Evolutionary conservation across 2,329 filamentous ascomycete genomes (phyloP).

Genomic region (Aspergillus unguis): DNA sequence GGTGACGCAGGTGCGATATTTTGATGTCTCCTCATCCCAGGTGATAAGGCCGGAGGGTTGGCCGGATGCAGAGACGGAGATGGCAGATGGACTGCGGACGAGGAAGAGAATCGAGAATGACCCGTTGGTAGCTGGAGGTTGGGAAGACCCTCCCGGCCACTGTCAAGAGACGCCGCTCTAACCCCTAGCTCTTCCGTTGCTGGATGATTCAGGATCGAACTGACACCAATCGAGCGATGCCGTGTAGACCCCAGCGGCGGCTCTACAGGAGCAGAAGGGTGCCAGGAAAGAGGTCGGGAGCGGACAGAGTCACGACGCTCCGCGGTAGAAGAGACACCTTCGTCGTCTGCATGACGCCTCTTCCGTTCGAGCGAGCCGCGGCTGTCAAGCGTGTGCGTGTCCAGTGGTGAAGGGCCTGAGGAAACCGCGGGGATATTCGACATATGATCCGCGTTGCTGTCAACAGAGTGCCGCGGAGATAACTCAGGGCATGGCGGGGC

Average conservation of each 20-base stretch:
- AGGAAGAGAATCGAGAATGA: slow-evolving; percentile 29
- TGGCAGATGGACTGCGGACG: slow-evolving; percentile 26
- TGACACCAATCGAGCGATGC: slow-evolving; percentile 39
- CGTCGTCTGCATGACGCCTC: slow-evolving; percentile 20
- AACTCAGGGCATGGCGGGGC: slow-evolving; percentile 37
- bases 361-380: slow-evolving; percentile 23
- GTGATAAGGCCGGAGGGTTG: slow-evolving; percentile 33
- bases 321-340: slow-evolving; percentile 15
- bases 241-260: slow-evolving; percentile 31
- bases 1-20: slow-evolving; percentile 37
- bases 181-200: slow-evolving; percentile 22
- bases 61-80: slow-evolving; percentile 22
- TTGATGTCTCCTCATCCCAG: slow-evolving; percentile 28
- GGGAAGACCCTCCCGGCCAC: slow-evolving; percentile 23
- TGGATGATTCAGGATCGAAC: slow-evolving; percentile 41
- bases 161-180: slow-evolving; percentile 10
- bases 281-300: slow-evolving; percentile 34
- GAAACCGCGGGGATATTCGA: slow-evolving; percentile 33
- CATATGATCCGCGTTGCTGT: slow-evolving; percentile 38
- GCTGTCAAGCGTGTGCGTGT: slow-evolving; percentile 23
- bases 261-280: slow-evolving; percentile 35
- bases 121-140: slow-evolving; percentile 18
- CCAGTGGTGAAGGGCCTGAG: slow-evolving; percentile 28
- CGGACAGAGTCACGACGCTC: slow-evolving; percentile 26
- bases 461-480: slow-evolving; percentile 22